Evolutionary conservation across 1,284 basidiomycete species (phyloP), one percentile per base, ranked within the genome.

Genomic region (Cryptococcus sp.): DNA sequence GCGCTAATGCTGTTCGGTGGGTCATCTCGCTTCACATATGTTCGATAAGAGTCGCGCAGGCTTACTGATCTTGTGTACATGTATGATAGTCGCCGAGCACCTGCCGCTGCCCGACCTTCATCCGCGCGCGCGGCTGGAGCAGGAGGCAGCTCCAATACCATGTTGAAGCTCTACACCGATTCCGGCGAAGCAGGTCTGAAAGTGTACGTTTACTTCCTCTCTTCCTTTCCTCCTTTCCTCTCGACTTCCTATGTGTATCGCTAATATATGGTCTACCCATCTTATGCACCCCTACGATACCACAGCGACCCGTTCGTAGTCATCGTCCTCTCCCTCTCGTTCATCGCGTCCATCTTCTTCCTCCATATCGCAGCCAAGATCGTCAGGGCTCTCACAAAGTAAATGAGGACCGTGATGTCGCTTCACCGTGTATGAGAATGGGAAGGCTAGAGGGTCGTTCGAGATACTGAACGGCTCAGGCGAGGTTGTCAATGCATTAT

Each of bases 311-410:
- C 95, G 6, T 97, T 94, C 81, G 94, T 98, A 68, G 94, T 98
- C 66, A 87, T 98, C 62, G 91, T 98, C 65, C 87, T 99, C 45
- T 96, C 95, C 23, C 86, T 99, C 62, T 93, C 92, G 38, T 99
- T 99, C 84, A 97, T 99, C 80, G 93, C 88, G 58, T 96, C 93
- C 59, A 97, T 99, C 77, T 97, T 99, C 85, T 93, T 94, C 86
- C 89, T 99, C 49, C 95, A 99, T 81, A 95, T 99, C 77, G 89
- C 93, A 57, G 93, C 92, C 71, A 97, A 97, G 83, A 82, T 96
- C 76, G 91, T 95, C 77, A 87, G 91, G 66, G 86, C 87, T 54
- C 91, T 96, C 81, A 87, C 90, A 68, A 93, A 93, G 81, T 93
- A 84, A 73, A 45, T 8, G 31, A 8, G 31, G 31, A 35, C 31